Percentiles rank a stretch among this genome's conserved stretches.
phyloP scores from a whole-genome alignment of 1,284 basidiomycete species.

The Austroboletus rostrupii region DNA sequence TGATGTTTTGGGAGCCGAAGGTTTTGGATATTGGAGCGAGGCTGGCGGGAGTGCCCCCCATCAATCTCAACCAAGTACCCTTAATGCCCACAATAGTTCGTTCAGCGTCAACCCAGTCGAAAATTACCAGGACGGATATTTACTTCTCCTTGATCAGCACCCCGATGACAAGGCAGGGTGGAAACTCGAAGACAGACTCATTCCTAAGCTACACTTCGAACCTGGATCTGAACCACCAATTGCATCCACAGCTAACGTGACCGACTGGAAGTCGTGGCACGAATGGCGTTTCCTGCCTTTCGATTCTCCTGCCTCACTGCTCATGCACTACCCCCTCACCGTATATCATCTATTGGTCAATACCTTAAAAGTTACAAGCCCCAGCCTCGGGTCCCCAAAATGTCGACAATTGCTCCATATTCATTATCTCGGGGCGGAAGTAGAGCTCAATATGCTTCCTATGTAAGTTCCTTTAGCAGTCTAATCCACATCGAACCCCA shows the following conservation, averaged over 20 bases:
- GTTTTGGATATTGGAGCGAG: conserved; percentile 38
- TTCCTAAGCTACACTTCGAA: conserved; percentile 33
- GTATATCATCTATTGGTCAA: conserved; percentile 36
- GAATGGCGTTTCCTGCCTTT: conserved; percentile 37
- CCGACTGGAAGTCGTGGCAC: conserved; percentile 40
- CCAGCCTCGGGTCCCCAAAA: conserved; percentile 20
- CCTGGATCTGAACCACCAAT: conserved; percentile 19
- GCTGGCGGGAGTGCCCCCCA: conserved; percentile 33
- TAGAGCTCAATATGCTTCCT: conserved; percentile 43
- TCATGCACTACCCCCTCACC: conserved; percentile 39
- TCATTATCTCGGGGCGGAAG: conserved; percentile 38
- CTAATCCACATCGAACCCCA: not conserved
- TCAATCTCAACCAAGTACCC: conserved; percentile 18
- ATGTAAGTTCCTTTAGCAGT: conserved; percentile 28
- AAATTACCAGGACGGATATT: conserved; percentile 31
- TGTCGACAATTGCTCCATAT: conserved; percentile 29
- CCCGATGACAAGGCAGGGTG: conserved; percentile 36
- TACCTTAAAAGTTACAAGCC: conserved; percentile 30
- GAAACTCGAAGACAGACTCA: conserved; percentile 34
- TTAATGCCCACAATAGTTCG: not conserved
- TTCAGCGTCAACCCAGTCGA: conserved; percentile 9
- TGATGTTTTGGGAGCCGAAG: conserved; percentile 35
- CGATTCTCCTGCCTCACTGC: conserved; percentile 38
- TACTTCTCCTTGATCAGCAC: conserved; percentile 28
- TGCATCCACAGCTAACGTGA: conserved; percentile 24